Conservation (phyloP, 1,284 basidiomycete species). For the Austropuccinia psidii region DNA sequence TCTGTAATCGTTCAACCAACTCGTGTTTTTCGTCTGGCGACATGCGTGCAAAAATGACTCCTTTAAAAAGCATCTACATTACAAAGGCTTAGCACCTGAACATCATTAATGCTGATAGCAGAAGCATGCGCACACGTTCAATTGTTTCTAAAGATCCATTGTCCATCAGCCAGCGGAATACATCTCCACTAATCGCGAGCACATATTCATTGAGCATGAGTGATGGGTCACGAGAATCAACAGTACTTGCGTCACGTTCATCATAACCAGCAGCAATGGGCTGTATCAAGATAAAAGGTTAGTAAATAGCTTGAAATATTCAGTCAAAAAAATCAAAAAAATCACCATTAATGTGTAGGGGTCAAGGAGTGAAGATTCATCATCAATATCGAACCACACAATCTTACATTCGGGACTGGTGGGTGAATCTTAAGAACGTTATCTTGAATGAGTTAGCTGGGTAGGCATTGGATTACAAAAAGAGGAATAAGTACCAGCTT, state of each 20-base stretch:
- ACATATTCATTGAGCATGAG: constrained; percentile 55
- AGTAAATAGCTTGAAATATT: neutral
- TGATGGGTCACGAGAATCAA: constrained; percentile 1
- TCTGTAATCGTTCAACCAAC: constrained; percentile 86
- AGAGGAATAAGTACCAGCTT: constrained; percentile 55
- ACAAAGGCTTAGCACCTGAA: neutral
- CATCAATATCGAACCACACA: constrained; percentile 89
- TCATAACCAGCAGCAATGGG: constrained; percentile 53
- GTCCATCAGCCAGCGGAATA: constrained; percentile 98
- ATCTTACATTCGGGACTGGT: constrained; percentile 61
- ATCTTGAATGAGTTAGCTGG: neutral
- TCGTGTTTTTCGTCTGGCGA: constrained; percentile 99
- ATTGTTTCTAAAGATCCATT: constrained; percentile 86
- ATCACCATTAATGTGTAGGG: constrained; percentile 67
- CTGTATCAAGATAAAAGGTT: constrained; percentile 49
- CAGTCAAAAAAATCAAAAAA: neutral
- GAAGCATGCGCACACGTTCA: constrained; percentile 61
- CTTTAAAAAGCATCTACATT: constrained; percentile 88
- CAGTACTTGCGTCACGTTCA: constrained; percentile 25
- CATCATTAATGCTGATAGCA: neutral
- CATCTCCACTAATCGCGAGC: constrained; percentile 88
- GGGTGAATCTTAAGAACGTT: constrained; percentile 54
- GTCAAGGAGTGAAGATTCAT: constrained; percentile 75
- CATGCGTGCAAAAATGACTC: constrained; percentile 96
- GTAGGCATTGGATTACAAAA: neutral